These are phyloP conservation scores for Geotrichum cucujoidarum DNA, from an alignment of 1,139 yeast species.

Conservation along the genomic window DNA sequence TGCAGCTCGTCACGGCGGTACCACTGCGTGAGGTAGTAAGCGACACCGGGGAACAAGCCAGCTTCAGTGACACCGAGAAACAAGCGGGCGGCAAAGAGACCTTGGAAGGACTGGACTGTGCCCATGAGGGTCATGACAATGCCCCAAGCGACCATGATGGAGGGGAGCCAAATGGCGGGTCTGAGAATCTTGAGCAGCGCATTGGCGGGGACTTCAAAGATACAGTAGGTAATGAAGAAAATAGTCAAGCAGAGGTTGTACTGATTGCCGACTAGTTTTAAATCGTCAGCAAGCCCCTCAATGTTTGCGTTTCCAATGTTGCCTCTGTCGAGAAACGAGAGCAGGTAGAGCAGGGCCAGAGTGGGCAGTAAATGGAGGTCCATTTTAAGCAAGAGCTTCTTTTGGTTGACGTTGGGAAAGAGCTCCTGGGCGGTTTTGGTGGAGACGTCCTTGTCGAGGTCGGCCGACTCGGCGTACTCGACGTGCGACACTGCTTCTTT, in stretches of 20 bases:
- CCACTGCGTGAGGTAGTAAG: slow-evolving; percentile 32
- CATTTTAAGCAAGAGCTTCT: slow-evolving; percentile 22
- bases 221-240: slow-evolving; percentile 49
- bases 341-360: slow-evolving; percentile 46
- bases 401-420: slow-evolving; percentile 12
- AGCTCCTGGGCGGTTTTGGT: slow-evolving; percentile 12
- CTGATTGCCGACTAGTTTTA: slow-evolving; percentile 44
- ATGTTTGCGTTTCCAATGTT: slow-evolving; percentile 58
- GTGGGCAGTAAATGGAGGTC: slow-evolving; percentile 27
- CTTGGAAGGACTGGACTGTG: slow-evolving; percentile 40
- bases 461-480: not conserved
- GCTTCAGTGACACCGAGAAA: slow-evolving; percentile 33
- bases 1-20: slow-evolving; percentile 43
- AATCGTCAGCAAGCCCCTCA: slow-evolving; percentile 50
- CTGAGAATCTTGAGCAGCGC: slow-evolving; percentile 35
- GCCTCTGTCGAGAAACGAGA: slow-evolving; percentile 54
- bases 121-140: slow-evolving; percentile 46
- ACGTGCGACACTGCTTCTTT: slow-evolving; percentile 7
- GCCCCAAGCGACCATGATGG: slow-evolving; percentile 52
- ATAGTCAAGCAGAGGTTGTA: slow-evolving; percentile 51
- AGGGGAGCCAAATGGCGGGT: slow-evolving; percentile 43
- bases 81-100: slow-evolving; percentile 46
- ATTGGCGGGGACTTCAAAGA: slow-evolving; percentile 50
- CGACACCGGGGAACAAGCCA: slow-evolving; percentile 33
- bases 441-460: slow-evolving; percentile 1